A percentile compares a stretch with the other conserved stretches of the same genome.
phyloP scores from a whole-genome alignment of 2,329 filamentous ascomycete genomes.

The Claviceps quebecensis region DNA sequence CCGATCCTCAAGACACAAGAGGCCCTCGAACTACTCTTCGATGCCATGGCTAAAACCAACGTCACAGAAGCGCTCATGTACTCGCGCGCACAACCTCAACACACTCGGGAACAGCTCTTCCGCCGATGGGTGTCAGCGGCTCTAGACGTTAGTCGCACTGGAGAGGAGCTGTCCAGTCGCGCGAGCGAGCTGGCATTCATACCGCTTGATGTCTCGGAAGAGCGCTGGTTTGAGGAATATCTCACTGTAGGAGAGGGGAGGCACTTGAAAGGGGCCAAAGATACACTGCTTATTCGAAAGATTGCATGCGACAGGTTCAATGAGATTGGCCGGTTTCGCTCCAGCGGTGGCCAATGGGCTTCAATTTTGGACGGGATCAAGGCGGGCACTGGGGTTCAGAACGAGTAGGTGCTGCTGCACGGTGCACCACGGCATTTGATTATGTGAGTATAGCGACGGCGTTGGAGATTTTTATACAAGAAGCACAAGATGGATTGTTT shows the following conservation, averaged over 20 bases:
- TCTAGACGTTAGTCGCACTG: constrained; percentile 25
- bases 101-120: constrained; percentile 50
- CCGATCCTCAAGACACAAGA: constrained; percentile 53
- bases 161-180: constrained; percentile 33
- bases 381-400: constrained; percentile 25
- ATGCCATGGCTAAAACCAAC: constrained; percentile 51
- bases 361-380: constrained; percentile 38
- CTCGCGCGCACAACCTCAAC: constrained; percentile 48
- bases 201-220: constrained; percentile 57
- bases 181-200: constrained; percentile 59
- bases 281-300: constrained; percentile 60
- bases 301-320: constrained; percentile 51
- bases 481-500: not conserved
- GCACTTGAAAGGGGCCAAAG: constrained; percentile 49
- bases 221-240: constrained; percentile 59
- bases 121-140: constrained; percentile 49
- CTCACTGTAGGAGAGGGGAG: constrained; percentile 52
- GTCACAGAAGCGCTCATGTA: constrained; percentile 64
- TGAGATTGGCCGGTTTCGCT: constrained; percentile 30
- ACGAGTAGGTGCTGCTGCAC: constrained; percentile 9
- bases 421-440: not conserved
- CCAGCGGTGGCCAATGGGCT: constrained; percentile 33
- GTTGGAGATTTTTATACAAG: not conserved
- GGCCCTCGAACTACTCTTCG: constrained; percentile 53
- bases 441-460: not conserved